A percentile compares a stretch with the other conserved stretches of the same genome.
phyloP scores from a whole-genome alignment of 306 rosid species.

The Mucuna pruriens region DNA sequence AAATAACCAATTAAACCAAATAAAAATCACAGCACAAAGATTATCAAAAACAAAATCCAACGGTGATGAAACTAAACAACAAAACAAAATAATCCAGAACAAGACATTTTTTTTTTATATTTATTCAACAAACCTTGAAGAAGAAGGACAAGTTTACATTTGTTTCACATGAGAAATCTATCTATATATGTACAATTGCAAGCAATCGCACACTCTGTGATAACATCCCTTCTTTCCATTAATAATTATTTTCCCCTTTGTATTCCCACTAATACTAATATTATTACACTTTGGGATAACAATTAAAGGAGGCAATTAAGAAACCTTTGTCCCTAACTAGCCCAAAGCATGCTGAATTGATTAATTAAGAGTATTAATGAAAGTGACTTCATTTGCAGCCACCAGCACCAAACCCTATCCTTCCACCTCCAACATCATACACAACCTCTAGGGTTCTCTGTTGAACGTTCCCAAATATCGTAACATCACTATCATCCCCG shows the following conservation, averaged over 20 bases:
- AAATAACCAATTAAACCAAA: no score
- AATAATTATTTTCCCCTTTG: not conserved
- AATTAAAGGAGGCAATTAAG: conserved; percentile 9
- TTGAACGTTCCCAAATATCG: conserved; percentile 77
- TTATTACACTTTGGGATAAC: not conserved
- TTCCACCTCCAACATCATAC: conserved; percentile 65
- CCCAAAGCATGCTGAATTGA: not conserved
- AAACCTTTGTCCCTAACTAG: conserved; percentile 16
- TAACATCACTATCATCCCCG: conserved; percentile 38
- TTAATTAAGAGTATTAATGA: no score
- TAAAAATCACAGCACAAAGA: not conserved
- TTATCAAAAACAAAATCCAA: not conserved
- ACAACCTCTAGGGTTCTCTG: conserved; percentile 66
- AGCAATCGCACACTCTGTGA: conserved; percentile 18
- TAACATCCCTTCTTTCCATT: not conserved
- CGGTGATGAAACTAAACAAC: no score
- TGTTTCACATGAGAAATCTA: conserved; percentile 4
- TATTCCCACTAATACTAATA: not conserved
- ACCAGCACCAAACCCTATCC: conserved; percentile 58
- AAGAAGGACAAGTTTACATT: conserved; percentile 17
- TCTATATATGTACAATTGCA: conserved; percentile 41
- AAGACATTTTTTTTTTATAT: not conserved
- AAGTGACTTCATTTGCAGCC: no score
- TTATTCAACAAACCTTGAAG: conserved; percentile 30
- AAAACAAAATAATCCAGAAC: not conserved